These are phyloP conservation scores for Arbutus unedo DNA, from an alignment of 148 eudicot genomes.

Conservation along the genomic window DNA sequence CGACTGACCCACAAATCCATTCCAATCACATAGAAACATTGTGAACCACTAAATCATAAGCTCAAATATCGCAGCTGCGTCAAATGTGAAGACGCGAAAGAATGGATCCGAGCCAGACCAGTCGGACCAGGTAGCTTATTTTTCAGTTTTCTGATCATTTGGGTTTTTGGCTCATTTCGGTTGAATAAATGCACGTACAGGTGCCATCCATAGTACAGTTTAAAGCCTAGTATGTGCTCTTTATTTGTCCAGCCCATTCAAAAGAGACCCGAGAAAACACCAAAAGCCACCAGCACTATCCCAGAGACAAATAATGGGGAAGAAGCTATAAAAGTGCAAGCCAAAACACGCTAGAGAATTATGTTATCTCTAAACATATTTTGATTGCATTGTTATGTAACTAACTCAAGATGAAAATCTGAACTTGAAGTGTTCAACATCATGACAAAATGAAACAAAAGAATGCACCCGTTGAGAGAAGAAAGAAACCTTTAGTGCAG, in stretches of 20 bases:
- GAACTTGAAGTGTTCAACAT: not conserved
- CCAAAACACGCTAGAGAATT: not conserved
- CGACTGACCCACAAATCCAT: not conserved
- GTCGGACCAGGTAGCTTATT: not conserved
- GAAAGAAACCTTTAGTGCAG: conserved; percentile 76
- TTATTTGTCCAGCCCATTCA: not conserved
- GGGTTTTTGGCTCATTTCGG: not conserved
- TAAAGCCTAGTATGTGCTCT: conserved; percentile 6
- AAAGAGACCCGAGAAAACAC: not conserved
- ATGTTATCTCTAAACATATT: not conserved
- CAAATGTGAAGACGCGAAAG: not conserved
- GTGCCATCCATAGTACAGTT: not conserved
- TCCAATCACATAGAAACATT: not conserved
- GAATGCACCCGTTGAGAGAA: not conserved
- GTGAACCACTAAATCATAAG: not conserved
- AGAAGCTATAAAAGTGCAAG: not conserved
- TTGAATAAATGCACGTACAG: not conserved
- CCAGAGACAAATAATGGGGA: not conserved
- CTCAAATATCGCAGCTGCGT: not conserved
- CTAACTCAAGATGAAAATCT: not conserved
- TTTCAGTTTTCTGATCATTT: not conserved
- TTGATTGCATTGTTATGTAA: not conserved
- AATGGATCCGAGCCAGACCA: not conserved
- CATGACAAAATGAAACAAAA: not conserved
- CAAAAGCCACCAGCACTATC: not conserved